A percentile compares a stretch with the other conserved stretches of the same genome.
Conservation (phyloP, 441 rosid species). For the Pelargonium cotyledonis region DNA sequence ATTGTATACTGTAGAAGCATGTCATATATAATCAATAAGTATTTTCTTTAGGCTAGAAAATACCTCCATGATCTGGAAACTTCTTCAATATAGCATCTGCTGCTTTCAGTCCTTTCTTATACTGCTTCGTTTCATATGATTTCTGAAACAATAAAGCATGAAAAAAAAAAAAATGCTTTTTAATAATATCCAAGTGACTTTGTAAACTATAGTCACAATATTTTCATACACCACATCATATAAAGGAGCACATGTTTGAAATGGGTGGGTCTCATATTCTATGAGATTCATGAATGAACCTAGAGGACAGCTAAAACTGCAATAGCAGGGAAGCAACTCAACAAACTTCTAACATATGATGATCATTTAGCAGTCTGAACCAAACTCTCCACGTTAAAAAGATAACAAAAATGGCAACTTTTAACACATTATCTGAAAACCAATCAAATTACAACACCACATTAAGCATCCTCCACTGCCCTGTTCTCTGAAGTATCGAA, state of each 20-base stretch:
- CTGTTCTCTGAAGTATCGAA: slow-evolving; percentile 1
- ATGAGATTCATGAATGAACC: neutral
- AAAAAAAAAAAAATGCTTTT: too few species aligned
- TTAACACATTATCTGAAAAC: neutral
- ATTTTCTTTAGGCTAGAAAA: slow-evolving; percentile 9
- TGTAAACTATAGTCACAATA: neutral
- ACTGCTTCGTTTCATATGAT: slow-evolving; percentile 98
- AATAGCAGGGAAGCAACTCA: neutral
- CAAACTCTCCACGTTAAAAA: neutral
- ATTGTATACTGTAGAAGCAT: slow-evolving; percentile 1
- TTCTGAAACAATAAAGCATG: slow-evolving; percentile 45
- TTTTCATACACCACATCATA: neutral
- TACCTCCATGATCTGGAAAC: slow-evolving; percentile 99
- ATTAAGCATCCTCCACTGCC: neutral
- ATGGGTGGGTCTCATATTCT: neutral
- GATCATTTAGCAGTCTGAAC: neutral
- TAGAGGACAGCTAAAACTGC: neutral
- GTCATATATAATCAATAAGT: neutral
- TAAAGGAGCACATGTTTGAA: neutral
- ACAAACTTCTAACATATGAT: neutral
- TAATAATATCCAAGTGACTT: neutral
- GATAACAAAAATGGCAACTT: slow-evolving; percentile 2
- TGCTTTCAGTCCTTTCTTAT: slow-evolving; percentile 97
- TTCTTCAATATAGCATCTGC: slow-evolving; percentile 95
- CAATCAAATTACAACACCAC: neutral